These are phyloP conservation scores for Pulveroboletus sp. DNA, from an alignment of 768 basidiomycete species.

Conservation along the genomic window DNA sequence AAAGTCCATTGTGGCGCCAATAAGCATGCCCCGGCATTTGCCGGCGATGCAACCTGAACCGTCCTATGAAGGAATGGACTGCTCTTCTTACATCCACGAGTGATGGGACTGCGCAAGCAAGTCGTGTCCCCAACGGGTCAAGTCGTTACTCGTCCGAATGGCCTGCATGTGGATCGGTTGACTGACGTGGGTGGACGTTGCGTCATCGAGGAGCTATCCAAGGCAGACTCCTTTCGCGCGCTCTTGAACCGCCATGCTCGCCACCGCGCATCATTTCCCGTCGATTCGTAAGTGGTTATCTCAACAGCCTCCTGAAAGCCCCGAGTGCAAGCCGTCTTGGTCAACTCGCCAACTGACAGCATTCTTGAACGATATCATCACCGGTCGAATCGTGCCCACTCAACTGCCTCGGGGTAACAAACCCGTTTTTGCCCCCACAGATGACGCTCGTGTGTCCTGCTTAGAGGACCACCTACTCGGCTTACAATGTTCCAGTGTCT, in stretches of 20 bases:
- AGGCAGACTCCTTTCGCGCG: too few species aligned
- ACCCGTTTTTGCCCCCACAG: conserved; percentile 55
- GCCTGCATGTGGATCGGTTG: too few species aligned
- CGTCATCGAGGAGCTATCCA: conserved; percentile 14
- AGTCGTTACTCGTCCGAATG: too few species aligned
- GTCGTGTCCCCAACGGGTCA: too few species aligned
- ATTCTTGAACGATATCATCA: conserved; percentile 40
- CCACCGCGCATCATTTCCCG: conserved; percentile 11
- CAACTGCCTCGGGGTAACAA: conserved; percentile 41
- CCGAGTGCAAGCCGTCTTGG: conserved; percentile 40
- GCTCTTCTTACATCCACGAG: too few species aligned
- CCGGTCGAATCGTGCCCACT: conserved; percentile 41
- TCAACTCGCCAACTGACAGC: conserved; percentile 36
- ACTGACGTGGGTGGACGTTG: conserved; percentile 14
- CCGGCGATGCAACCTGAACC: too few species aligned
- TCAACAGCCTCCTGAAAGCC: conserved; percentile 32
- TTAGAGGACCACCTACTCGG: background rate
- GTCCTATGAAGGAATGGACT: too few species aligned
- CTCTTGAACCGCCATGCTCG: conserved; percentile 18
- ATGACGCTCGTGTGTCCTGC: conserved; percentile 47
- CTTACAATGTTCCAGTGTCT: conserved; percentile 13
- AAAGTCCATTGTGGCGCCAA: background rate
- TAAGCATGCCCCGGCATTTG: conserved; percentile 6
- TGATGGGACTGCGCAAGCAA: too few species aligned
- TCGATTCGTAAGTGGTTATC: conserved; percentile 29